Evolutionary conservation across 192 early-diverging fungal species (phyloP), one percentile per base, ranked within the genome.

Genomic region (Coemansia furcata): DNA sequence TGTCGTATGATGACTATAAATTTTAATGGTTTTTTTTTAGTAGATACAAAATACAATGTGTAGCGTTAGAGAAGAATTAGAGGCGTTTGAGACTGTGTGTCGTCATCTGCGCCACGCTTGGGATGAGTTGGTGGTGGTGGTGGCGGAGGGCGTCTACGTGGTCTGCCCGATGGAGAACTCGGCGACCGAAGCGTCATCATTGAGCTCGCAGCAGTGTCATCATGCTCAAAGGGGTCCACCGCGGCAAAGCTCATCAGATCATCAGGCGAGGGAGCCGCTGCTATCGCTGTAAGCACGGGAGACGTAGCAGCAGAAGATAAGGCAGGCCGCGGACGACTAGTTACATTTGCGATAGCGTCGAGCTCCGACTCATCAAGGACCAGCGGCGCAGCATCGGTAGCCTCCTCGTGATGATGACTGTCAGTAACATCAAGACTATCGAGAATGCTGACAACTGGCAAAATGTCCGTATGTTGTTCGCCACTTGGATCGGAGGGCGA

Each of bases 301-400:
- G 55, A 35, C 54, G 66, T 55, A 47, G 33, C 29, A 35, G 66
- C 32, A 60, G 30, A 6, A 43, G 23, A 14, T 9, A 39, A 6
- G 38, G 65, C 21, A 54, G 35, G 32, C 23, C 37, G 44, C 57
- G 60, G 59, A 0, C 65, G 44, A 8, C 58, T 42, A 26, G 35
- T 54, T 36, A 76, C 55, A 32, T 38, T 76, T 54, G 78, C 78
- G 14, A 81, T 81, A 4, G 71, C 73, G 32, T 81, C 78, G 8
- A 81, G 71, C 62, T 81, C 78, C 43, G 21, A 33, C 6, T 55
- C 62, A 29, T 65, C 67, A 4, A 81, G 63, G 9, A 55, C 47
- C 17, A 81, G 66, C 36, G 73, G 73, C 14, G 58, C 62, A 33
- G 46, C 15, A 23, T 7, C 57, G 21, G 57, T 1, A 11, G 12